Conservation (phyloP, 1,284 basidiomycete species). For the Boletus smithii region DNA sequence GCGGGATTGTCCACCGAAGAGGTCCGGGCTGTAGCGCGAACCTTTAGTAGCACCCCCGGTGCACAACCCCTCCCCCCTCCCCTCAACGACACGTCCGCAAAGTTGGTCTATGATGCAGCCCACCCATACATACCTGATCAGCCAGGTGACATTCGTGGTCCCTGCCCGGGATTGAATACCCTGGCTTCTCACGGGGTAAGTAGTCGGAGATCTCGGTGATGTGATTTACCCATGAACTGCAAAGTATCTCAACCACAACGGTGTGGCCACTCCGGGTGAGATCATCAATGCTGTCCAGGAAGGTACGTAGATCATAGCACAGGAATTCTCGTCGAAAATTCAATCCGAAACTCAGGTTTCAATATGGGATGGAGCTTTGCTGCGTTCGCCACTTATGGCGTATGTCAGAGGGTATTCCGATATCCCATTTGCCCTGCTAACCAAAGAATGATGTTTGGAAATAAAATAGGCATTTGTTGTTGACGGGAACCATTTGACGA, state of each 20-base stretch:
- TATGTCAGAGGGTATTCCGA: constrained; percentile 1
- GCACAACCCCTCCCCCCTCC: constrained; percentile 25
- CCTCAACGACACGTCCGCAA: constrained; percentile 27
- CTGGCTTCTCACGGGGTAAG: constrained; percentile 44
- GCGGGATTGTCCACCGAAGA: constrained; percentile 16
- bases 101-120: constrained; percentile 22
- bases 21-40: constrained; percentile 60
- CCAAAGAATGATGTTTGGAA: not conserved
- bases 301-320: constrained; percentile 4
- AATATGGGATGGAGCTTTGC: constrained; percentile 29
- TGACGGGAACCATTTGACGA: constrained; percentile 29
- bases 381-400: constrained; percentile 24
- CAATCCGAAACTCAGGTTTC: constrained; percentile 15
- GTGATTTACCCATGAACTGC: not conserved
- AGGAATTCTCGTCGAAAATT: not conserved
- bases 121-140: constrained; percentile 20
- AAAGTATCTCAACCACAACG: constrained; percentile 24
- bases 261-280: constrained; percentile 24
- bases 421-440: not conserved
- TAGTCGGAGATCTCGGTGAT: not conserved
- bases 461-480: constrained; percentile 21
- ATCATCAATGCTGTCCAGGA: constrained; percentile 29
- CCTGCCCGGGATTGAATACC: constrained; percentile 48
- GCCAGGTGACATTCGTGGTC: constrained; percentile 37
- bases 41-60: constrained; percentile 22